Percentiles rank a stretch among this genome's conserved stretches.
Evolutionary conservation across 2,329 filamentous ascomycete genomes (phyloP).

Genomic region (Xylaria arbuscula): DNA sequence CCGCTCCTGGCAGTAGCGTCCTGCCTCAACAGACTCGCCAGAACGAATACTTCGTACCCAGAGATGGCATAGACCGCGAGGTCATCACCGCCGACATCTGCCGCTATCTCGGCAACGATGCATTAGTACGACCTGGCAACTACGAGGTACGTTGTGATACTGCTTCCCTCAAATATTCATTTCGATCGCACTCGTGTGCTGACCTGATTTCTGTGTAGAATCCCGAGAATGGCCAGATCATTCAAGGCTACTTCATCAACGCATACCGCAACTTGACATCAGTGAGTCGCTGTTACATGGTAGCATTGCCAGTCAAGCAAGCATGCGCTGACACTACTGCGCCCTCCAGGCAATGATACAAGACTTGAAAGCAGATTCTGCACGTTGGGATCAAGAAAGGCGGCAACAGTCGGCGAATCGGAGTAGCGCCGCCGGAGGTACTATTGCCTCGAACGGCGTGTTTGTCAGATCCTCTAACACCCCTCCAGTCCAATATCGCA

Average conservation of each 20-base stretch:
- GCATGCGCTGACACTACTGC: slow-evolving; percentile 39
- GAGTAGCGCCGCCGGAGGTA: slow-evolving; percentile 68
- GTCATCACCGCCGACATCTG: slow-evolving; percentile 88
- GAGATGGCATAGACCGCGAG: slow-evolving; percentile 84
- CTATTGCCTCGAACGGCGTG: slow-evolving; percentile 61
- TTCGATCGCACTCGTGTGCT: slow-evolving; percentile 38
- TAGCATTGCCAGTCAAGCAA: background rate
- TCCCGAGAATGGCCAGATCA: slow-evolving; percentile 67
- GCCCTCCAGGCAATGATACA: slow-evolving; percentile 69
- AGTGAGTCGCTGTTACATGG: slow-evolving; percentile 61
- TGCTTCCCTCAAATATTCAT: slow-evolving; percentile 16
- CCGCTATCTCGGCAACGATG: slow-evolving; percentile 85
- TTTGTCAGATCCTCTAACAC: slow-evolving; percentile 69
- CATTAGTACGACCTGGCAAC: slow-evolving; percentile 78
- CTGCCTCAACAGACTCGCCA: slow-evolving; percentile 62
- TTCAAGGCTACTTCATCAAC: slow-evolving; percentile 80
- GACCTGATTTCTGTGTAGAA: slow-evolving; percentile 55
- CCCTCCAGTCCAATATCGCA: slow-evolving; percentile 67
- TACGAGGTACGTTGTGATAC: slow-evolving; percentile 69
- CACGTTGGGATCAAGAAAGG: slow-evolving; percentile 70
- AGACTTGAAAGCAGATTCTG: slow-evolving; percentile 70
- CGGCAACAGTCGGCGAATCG: slow-evolving; percentile 64
- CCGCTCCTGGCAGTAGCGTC: slow-evolving; percentile 52
- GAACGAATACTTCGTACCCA: slow-evolving; percentile 84
- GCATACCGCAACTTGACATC: slow-evolving; percentile 83